phyloP scores from a whole-genome alignment of 192 early-diverging fungal species.

The Coemansia javaensis region DNA sequence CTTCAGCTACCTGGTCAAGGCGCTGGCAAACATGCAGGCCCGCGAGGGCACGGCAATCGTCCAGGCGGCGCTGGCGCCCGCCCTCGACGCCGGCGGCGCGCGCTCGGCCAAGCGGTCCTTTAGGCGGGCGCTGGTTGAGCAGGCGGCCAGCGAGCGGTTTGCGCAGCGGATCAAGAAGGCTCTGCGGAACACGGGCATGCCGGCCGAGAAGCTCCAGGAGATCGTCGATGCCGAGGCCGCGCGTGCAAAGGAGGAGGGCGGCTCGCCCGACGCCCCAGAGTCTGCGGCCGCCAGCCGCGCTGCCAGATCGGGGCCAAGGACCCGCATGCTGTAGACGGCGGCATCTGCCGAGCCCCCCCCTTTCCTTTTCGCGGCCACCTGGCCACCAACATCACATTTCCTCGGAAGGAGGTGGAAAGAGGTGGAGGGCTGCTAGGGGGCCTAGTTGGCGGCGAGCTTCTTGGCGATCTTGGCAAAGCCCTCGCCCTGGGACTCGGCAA shows the following conservation, averaged over 20 bases:
- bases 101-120: slow-evolving; percentile 27
- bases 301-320: slow-evolving; percentile 35
- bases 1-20: slow-evolving; percentile 49
- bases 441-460: slow-evolving; percentile 44
- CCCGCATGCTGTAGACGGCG: slow-evolving; percentile 19
- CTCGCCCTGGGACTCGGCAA: slow-evolving; percentile 59
- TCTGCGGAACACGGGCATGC: slow-evolving; percentile 26
- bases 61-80: slow-evolving; percentile 13
- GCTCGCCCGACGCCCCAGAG: too few species aligned
- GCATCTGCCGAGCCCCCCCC: background rate
- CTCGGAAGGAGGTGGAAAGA: too few species aligned
- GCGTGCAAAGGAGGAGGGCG: slow-evolving; percentile 3
- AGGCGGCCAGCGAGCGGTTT: slow-evolving; percentile 27
- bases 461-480: slow-evolving; percentile 52
- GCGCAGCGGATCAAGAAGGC: slow-evolving; percentile 34
- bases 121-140: slow-evolving; percentile 33
- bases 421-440: too few species aligned
- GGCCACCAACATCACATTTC: too few species aligned
- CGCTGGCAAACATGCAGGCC: slow-evolving; percentile 43
- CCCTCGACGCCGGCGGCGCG: slow-evolving; percentile 9
- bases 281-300: too few species aligned
- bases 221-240: slow-evolving; percentile 33
- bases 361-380: background rate
- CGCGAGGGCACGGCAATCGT: slow-evolving; percentile 35
- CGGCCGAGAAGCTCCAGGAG: slow-evolving; percentile 34